Base-by-base conservation (phyloP, 2,329 filamentous ascomycete species). In the Pseudocercospora musae region DNA sequence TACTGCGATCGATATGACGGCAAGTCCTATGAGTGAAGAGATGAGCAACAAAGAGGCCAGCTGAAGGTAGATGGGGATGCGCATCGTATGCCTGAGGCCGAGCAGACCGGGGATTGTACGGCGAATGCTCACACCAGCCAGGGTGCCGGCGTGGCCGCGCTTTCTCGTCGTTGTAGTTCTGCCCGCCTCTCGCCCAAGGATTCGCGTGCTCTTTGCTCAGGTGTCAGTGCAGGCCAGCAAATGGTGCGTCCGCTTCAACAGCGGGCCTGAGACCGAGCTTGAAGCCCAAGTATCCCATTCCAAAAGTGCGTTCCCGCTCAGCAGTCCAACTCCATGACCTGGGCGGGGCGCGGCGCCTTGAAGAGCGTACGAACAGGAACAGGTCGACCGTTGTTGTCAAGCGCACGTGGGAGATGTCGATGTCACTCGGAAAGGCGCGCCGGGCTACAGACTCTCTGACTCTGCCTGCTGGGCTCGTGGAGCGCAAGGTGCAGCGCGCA, bases 61-160 rank as follows among this genome's bases (percentile, higher is more conserved):
- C 84, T 97, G 93, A 79, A 93, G 88, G 69, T 92, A 86, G 72
- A 96, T 96, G 62, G 90, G 89, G 75, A 96, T 86, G 76, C 92
- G 87, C 91, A 96, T 94, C 23, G 60, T 68, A 56, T 10, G 46
- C 23, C 52, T 23, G n/a, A 40, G 52, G 52, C 52, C 29, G 52
- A 37, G 21, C n/a, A 40, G 29, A 23, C 29, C 52, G 52, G 52
- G 27, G 9, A 31, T 33, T 40, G 52, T 21, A 25, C 31, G 52
- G 52, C 52, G 27, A 54, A 54, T 20, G 29, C 31, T 54, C 52
- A 40, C 29, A 11, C 29, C 52, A 13, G 27, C 52, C 52, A 21
- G 52, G 29, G 52, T 23, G 29, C 37, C 3, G 29, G 27, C n/a
- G 29, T 37, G 52, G 52, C 52, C 52, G 27, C 29, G 52, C 25